Evolutionary conservation across 176 grass and related monocot species (phyloP).

Genomic region (Carex kokanica): DNA sequence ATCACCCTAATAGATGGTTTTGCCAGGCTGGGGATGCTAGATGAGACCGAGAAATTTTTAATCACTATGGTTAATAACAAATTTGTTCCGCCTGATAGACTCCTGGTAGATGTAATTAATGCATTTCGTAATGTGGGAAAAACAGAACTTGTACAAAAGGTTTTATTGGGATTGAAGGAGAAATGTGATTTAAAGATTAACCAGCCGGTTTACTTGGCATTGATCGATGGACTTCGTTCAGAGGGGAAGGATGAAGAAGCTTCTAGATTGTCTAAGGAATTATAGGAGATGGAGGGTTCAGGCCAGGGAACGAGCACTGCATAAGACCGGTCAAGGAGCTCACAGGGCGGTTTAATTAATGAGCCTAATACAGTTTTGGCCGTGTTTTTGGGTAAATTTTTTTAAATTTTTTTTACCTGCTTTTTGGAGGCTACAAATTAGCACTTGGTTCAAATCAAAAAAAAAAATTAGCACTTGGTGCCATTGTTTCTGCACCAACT

Average conservation of each 20-base stretch:
- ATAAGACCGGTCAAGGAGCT: constrained; percentile 29
- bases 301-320: constrained; percentile 32
- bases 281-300: constrained; percentile 34
- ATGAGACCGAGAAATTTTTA: constrained; percentile 48
- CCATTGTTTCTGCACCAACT: not conserved
- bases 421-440: not conserved
- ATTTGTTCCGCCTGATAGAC: constrained; percentile 32
- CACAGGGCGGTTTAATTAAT: constrained; percentile 28
- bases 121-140: constrained; percentile 37
- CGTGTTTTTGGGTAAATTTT: constrained; percentile 4
- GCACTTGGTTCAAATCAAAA: too few species aligned
- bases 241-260: constrained; percentile 36
- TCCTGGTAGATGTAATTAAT: constrained; percentile 36
- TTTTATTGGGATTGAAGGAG: constrained; percentile 49
- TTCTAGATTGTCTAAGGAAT: constrained; percentile 44
- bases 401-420: not conserved
- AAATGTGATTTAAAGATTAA: constrained; percentile 2
- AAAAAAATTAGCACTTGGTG: too few species aligned
- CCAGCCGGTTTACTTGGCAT: too few species aligned
- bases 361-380: constrained; percentile 30
- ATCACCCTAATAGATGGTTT: constrained; percentile 41
- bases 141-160: constrained; percentile 30
- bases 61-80: constrained; percentile 44
- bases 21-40: constrained; percentile 53
- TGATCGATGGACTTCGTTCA: constrained; percentile 17